Base-by-base conservation (phyloP, 139 green algal genomes). In the Coelastrella sp. region DNA sequence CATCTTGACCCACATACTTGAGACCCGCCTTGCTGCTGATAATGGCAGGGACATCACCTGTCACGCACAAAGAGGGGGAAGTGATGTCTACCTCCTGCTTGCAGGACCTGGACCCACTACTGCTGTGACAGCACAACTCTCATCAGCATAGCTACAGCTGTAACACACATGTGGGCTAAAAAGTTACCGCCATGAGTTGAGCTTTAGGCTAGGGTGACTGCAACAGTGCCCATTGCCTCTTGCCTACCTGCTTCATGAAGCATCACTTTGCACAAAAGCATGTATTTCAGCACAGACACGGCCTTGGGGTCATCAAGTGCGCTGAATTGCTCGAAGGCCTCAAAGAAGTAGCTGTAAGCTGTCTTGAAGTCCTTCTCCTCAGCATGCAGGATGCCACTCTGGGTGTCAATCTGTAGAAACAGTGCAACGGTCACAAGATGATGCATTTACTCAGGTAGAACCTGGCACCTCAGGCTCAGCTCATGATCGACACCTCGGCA, bases 321-420 rank as follows among this genome's bases (percentile, higher is more conserved):
- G 4, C 78, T 82, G 37, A 88, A 89, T 82, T 94, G 92, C 93
- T 99, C 97, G 90, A 99, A 99, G 2, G 95, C 95, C 91, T 99
- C 97, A 83, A 97, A 99, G 87, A 99, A 99, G 91, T 99, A 99
- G 9, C 91, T 97, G 89, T 97, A 99, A 5, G 92, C 96, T 3
- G 97, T 99, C 93, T 98, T 99, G 94, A 96, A 99, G 91, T 99
- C 97, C 84, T 96, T 96, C 90, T 99, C 97, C 77, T 99, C 97
- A 27, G 96, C 95, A 75, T 98, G 94, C n/a, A 99, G 91, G 34
- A 95, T 96, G 51, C 97, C 97, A 21, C 88, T 95, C 90, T 99
- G 96, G 21, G 89, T 93, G 90, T 98, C 96, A 71, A 98, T 97
- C 87, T 98, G 92, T 45, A 85, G 30, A 9, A 57, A 23, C 11